Evolutionary conservation across 306 rosid species (phyloP), one percentile per base, ranked within the genome.

Genomic region (Inga leiocalycina): DNA sequence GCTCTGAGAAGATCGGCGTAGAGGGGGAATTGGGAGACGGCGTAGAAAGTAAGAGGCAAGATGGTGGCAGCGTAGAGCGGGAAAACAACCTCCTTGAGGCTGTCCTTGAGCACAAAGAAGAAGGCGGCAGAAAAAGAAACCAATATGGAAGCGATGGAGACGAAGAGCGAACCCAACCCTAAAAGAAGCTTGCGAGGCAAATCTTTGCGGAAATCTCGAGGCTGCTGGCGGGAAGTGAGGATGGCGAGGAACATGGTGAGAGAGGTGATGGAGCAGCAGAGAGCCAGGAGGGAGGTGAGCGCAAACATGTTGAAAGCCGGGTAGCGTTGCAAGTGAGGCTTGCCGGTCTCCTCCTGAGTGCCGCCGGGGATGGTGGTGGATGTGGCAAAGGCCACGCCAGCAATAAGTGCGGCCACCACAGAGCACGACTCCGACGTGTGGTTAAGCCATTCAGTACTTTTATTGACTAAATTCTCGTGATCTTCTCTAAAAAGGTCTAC

Each of bases 201-300:
- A 57, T 56, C 82, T 22, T 8, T 66, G 0, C 66, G 67, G 43
- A 91, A 93, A 74, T 90, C 92, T 43, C 56, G 85, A 17, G 72
- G 82, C 48, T 89, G 85, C 67, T 84, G 83, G 39, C 88, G 84
- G 8, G 91, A 88, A 9, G 88, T 86, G 69, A 89, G 65, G 39
- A 91, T 84, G 41, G 91, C 15, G 1, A 90, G 90, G 70, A 93
- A 93, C 88, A 89, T 88, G 27, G 90, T 57, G 66, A 92, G 67
- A 20, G 94, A 67, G 0, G 90, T 91, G 48, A 87, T 85, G 0
- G 94, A 91, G 84, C 79, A 88, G 74, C 90, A 86, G 2, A 91
- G 92, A 0, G 91, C 89, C 8, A 85, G 1, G 2, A 93, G 79
- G 0, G 97, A 91, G 1, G 85, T 6, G 2, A 89, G 44, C 12